Percentiles rank a stretch among this genome's conserved stretches.
phyloP scores from a whole-genome alignment of 495 filamentous ascomycete species.

The Massariosphaeria phaeospora region DNA sequence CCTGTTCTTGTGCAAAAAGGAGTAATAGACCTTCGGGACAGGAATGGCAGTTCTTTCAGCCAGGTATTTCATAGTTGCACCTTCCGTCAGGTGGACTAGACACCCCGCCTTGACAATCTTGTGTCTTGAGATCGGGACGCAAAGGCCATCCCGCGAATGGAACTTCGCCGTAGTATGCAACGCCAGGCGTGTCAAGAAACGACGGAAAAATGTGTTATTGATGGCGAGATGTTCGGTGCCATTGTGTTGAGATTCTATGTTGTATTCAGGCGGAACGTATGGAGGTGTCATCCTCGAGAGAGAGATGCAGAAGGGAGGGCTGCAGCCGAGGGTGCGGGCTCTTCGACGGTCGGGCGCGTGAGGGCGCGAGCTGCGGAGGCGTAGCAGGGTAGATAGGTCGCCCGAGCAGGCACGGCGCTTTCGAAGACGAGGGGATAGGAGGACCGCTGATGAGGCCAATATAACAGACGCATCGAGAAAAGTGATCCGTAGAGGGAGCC shows the following conservation, averaged over 20 bases:
- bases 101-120: conserved; percentile 10
- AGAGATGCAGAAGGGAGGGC: conserved; percentile 2
- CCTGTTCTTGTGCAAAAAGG: conserved; percentile 43
- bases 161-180: conserved; percentile 7
- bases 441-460: conserved; percentile 1
- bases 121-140: conserved; percentile 9
- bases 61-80: conserved; percentile 48
- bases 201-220: conserved; percentile 17
- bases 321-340: conserved; percentile 8
- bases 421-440: conserved; percentile 4
- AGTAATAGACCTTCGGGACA: conserved; percentile 48
- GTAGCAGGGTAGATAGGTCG: conserved; percentile 2
- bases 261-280: conserved; percentile 10
- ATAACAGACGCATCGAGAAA: conserved; percentile 3
- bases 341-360: conserved; percentile 1
- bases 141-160: background rate
- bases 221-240: conserved; percentile 17
- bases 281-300: conserved; percentile 2
- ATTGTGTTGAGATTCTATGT: conserved; percentile 9
- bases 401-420: conserved; percentile 5
- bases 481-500: conserved; percentile 1
- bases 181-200: conserved; percentile 14
- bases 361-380: conserved; percentile 8
- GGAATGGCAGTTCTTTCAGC: conserved; percentile 48
- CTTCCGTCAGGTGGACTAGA: conserved; percentile 44